These are phyloP conservation scores for Rosellinia necatrix DNA, from an alignment of 2,329 filamentous ascomycete species.

Conservation along the genomic window DNA sequence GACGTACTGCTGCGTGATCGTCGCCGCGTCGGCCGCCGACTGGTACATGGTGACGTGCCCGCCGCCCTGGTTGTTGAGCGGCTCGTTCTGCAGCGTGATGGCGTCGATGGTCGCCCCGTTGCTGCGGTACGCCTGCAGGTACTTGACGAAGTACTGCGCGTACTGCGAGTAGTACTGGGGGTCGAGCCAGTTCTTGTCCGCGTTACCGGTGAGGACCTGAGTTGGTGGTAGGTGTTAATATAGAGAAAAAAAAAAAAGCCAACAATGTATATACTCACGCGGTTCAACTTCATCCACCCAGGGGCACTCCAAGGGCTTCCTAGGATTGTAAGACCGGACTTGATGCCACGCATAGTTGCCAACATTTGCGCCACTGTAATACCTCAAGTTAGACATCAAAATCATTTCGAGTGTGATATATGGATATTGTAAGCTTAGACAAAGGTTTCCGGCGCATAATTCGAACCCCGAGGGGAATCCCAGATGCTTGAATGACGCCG, in stretches of 20 bases:
- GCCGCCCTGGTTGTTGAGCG: slow-evolving; percentile 45
- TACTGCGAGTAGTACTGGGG: slow-evolving; percentile 42
- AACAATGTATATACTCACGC: slow-evolving; percentile 23
- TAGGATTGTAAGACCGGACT: slow-evolving; percentile 44
- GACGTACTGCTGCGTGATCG: slow-evolving; percentile 45
- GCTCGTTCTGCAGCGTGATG: slow-evolving; percentile 52
- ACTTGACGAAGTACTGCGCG: slow-evolving; percentile 48
- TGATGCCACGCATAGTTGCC: slow-evolving; percentile 42
- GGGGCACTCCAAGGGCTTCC: slow-evolving; percentile 48
- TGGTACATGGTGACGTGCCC: slow-evolving; percentile 47
- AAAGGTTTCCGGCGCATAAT: no score
- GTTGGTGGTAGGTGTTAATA: neutral
- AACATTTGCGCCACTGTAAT: slow-evolving; percentile 47
- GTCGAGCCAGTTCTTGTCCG: slow-evolving; percentile 46
- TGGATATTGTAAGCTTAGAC: no score
- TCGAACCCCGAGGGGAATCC: no score
- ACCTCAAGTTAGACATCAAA: no score
- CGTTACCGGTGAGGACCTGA: slow-evolving; percentile 41
- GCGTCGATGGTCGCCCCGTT: slow-evolving; percentile 45
- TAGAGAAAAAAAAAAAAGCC: neutral
- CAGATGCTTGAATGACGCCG: no score
- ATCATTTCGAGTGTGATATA: no score
- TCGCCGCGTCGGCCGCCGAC: slow-evolving; percentile 44
- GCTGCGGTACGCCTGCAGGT: slow-evolving; percentile 46
- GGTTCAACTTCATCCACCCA: slow-evolving; percentile 49